These are phyloP conservation scores for Hymenoscyphus salicellus DNA, from an alignment of 2,329 filamentous ascomycete species.

Conservation along the genomic window DNA sequence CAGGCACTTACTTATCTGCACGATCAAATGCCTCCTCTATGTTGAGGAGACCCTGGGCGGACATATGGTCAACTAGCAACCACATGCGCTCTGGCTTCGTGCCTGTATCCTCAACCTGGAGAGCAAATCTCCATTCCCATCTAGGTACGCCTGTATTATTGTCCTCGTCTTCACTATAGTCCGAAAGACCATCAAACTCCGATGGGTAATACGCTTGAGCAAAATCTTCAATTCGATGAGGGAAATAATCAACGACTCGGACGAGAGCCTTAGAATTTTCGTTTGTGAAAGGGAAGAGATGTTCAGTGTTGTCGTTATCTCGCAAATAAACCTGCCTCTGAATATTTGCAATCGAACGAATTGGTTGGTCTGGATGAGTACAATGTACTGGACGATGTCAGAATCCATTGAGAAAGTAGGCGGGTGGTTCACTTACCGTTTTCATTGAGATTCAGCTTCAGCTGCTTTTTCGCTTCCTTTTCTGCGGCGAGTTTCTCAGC, in stretches of 20 bases:
- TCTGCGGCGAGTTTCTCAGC: slow-evolving; percentile 32
- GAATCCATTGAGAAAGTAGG: background rate
- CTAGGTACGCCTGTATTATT: slow-evolving; percentile 21
- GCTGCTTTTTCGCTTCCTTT: slow-evolving; percentile 33
- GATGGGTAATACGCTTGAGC: slow-evolving; percentile 46
- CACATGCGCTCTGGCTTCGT: slow-evolving; percentile 53
- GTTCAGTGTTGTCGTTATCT: slow-evolving; percentile 34
- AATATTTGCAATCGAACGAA: slow-evolving; percentile 22
- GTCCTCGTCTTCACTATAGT: slow-evolving; percentile 34
- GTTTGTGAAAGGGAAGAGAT: slow-evolving; percentile 68
- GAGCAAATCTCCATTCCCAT: slow-evolving; percentile 84
- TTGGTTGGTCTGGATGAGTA: slow-evolving; percentile 41
- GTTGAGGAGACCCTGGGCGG: slow-evolving; percentile 55
- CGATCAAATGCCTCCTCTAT: slow-evolving; percentile 40
- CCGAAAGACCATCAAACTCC: slow-evolving; percentile 52
- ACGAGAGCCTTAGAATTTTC: slow-evolving; percentile 66
- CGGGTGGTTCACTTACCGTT: slow-evolving; percentile 36
- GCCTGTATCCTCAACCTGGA: slow-evolving; percentile 71
- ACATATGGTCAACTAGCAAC: slow-evolving; percentile 62
- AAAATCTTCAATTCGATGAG: slow-evolving; percentile 69
- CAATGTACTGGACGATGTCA: slow-evolving; percentile 43
- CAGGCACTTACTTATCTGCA: slow-evolving; percentile 55
- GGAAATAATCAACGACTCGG: slow-evolving; percentile 80
- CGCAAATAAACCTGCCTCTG: slow-evolving; percentile 45
- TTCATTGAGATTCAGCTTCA: slow-evolving; percentile 32